Evolutionary conservation across 2,329 filamentous ascomycete species (phyloP).

Genomic region (Sporothrix pseudoabietina): DNA sequence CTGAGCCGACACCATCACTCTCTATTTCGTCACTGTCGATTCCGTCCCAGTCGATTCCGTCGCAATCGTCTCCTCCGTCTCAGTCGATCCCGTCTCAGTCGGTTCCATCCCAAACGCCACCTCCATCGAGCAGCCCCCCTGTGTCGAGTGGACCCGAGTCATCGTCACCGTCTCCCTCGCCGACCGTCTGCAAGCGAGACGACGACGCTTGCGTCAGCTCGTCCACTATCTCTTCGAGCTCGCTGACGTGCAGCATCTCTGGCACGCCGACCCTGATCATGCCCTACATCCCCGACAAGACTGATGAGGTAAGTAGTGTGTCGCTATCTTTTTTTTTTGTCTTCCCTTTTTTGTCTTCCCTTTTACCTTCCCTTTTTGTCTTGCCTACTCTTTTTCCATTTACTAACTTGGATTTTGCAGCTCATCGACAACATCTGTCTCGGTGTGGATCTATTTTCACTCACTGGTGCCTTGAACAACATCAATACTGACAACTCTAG

Average conservation of each 20-base stretch:
- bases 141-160: background rate
- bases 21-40: background rate
- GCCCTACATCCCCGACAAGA: constrained; percentile 8
- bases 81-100: background rate
- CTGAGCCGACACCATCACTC: background rate
- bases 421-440: constrained; percentile 7
- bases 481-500: background rate
- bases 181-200: background rate
- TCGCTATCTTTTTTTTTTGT: background rate
- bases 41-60: background rate
- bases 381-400: background rate
- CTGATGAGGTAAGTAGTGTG: background rate
- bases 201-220: background rate
- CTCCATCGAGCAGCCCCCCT: background rate
- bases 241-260: background rate
- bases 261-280: constrained; percentile 6
- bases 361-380: background rate
- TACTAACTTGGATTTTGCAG: background rate
- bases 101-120: background rate
- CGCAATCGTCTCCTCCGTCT: background rate
- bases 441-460: background rate
- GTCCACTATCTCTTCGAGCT: background rate
- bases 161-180: background rate
- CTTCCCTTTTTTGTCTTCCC: too few relatives aligned
- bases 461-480: background rate